These are phyloP conservation scores for Penicillium sp. DNA, from an alignment of 2,329 filamentous ascomycete genomes.

Conservation along the genomic window DNA sequence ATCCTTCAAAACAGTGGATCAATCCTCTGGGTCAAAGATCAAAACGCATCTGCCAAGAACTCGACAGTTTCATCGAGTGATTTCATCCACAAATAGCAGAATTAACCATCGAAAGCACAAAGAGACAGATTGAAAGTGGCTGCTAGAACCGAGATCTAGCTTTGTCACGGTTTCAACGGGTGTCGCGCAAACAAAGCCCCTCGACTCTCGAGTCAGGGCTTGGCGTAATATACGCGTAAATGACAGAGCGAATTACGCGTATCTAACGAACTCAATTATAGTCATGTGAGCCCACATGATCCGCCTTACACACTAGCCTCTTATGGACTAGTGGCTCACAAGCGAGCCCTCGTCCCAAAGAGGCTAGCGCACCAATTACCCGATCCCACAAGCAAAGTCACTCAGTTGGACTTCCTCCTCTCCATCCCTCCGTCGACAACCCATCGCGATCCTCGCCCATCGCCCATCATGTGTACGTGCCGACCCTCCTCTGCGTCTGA, in stretches of 20 bases:
- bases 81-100: not conserved
- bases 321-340: constrained; percentile 25
- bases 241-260: not conserved
- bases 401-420: constrained; percentile 35
- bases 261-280: not conserved
- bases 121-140: not conserved
- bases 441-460: constrained; percentile 41
- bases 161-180: not conserved
- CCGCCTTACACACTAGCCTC: not conserved
- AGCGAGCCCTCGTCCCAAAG: constrained; percentile 36
- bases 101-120: not conserved
- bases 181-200: constrained; percentile 2
- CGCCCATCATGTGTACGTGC: constrained; percentile 51
- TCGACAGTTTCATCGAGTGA: not conserved
- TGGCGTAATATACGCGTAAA: constrained; percentile 4
- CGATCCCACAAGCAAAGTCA: constrained; percentile 43
- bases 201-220: not conserved
- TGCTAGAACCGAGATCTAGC: not conserved
- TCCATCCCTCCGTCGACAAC: constrained; percentile 42
- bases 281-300: constrained; percentile 13
- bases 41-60: not conserved
- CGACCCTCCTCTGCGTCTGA: constrained; percentile 14
- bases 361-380: constrained; percentile 35
- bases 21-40: not conserved
- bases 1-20: not conserved